A percentile compares a stretch with the other conserved stretches of the same genome.
These are phyloP conservation scores for Annulohypoxylon truncatum DNA, from an alignment of 2,329 filamentous ascomycete genomes.

Conservation along the genomic window DNA sequence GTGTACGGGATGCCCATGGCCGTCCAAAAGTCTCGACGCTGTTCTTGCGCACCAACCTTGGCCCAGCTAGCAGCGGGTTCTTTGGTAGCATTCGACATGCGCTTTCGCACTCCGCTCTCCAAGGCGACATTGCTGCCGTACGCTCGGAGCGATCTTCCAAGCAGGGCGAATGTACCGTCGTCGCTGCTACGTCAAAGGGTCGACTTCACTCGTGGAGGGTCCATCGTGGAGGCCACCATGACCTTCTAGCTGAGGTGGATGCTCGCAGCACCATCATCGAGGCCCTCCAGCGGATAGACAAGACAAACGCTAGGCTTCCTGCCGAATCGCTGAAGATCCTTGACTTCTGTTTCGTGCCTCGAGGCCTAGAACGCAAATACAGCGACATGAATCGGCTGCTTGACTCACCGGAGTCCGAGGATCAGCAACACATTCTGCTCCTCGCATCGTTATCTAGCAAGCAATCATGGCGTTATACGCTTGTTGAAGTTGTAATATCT, in stretches of 20 bases:
- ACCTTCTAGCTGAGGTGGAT: constrained; percentile 78
- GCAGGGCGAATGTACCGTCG: constrained; percentile 85
- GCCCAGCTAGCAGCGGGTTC: constrained; percentile 71
- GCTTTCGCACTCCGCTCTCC: constrained; percentile 75
- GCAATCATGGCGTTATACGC: constrained; percentile 71
- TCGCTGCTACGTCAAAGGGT: constrained; percentile 82
- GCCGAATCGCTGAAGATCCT: constrained; percentile 76
- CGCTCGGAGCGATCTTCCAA: constrained; percentile 76
- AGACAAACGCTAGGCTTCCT: constrained; percentile 60
- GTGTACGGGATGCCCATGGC: constrained; percentile 86
- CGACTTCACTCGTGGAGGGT: constrained; percentile 88
- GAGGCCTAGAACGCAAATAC: constrained; percentile 63
- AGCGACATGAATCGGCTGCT: constrained; percentile 63
- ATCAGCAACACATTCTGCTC: constrained; percentile 70
- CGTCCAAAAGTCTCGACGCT: constrained; percentile 83
- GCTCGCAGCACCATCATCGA: constrained; percentile 71
- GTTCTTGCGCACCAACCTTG: constrained; percentile 74
- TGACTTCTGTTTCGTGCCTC: constrained; percentile 80
- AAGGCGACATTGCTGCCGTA: constrained; percentile 84
- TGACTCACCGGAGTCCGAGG: constrained; percentile 61
- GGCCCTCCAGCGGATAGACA: constrained; percentile 68
- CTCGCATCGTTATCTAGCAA: constrained; percentile 68
- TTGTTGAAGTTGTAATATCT: constrained; percentile 77
- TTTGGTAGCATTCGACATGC: constrained; percentile 85
- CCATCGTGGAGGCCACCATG: constrained; percentile 86